Percentiles rank a stretch among this genome's conserved stretches.
Evolutionary conservation across 495 filamentous ascomycete species (phyloP).

Genomic region (Podospora pseudopauciseta): DNA sequence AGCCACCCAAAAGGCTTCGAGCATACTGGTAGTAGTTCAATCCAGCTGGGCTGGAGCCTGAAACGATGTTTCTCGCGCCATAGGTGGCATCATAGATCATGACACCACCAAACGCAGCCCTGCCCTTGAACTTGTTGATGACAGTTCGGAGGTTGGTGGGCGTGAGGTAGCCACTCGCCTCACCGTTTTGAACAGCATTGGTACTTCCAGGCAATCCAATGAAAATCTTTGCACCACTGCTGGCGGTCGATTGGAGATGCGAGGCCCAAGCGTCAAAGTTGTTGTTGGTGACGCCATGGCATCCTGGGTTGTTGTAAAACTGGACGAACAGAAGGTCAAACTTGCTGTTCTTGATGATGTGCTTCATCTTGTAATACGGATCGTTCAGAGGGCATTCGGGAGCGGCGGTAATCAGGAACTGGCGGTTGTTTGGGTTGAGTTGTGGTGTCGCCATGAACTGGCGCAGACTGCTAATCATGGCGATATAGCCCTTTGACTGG

Average conservation of each 20-base stretch:
- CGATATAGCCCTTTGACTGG: conserved; percentile 27
- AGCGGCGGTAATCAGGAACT: conserved; percentile 58
- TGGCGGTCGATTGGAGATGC: conserved; percentile 51
- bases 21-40: conserved; percentile 31
- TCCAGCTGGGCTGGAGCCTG: conserved; percentile 11
- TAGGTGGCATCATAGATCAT: conserved; percentile 42
- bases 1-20: conserved; percentile 23
- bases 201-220: conserved; percentile 53
- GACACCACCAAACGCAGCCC: conserved; percentile 38
- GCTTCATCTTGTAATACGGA: conserved; percentile 49
- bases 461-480: conserved; percentile 54
- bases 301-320: conserved; percentile 68
- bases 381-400: conserved; percentile 60
- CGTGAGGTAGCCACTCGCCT: conserved; percentile 32
- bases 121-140: conserved; percentile 34
- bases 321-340: conserved; percentile 68
- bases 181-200: conserved; percentile 16
- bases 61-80: conserved; percentile 24
- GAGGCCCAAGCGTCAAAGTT: conserved; percentile 63
- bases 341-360: conserved; percentile 48
- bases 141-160: conserved; percentile 20
- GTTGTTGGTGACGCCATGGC: conserved; percentile 48
- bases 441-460: conserved; percentile 37
- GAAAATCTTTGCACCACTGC: conserved; percentile 57
- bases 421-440: conserved; percentile 21